Evolutionary conservation across 768 basidiomycete genomes (phyloP).

Genomic region (Trametes coccinea): DNA sequence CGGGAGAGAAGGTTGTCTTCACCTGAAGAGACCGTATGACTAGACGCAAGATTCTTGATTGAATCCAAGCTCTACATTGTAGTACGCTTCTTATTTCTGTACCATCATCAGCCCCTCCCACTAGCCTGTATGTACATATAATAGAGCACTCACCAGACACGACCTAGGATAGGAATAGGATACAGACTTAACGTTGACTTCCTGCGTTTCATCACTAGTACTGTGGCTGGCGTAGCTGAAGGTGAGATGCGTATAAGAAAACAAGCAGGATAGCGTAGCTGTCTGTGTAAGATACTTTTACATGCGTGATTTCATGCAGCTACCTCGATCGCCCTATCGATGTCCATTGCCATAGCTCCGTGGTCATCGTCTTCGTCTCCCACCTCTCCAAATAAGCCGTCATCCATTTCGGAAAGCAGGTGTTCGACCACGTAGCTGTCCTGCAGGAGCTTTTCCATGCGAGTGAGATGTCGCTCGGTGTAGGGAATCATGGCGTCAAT

Average conservation of each 20-base stretch:
- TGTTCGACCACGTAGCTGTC: slow-evolving; percentile 97
- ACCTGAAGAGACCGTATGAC: slow-evolving; percentile 7
- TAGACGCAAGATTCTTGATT: no score
- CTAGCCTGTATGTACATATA: not conserved
- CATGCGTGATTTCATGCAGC: slow-evolving; percentile 8
- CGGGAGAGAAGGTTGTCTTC: slow-evolving; percentile 72
- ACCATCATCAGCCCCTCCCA: no score
- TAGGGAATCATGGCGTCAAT: slow-evolving; percentile 90
- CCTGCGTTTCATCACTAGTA: no score
- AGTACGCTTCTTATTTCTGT: no score
- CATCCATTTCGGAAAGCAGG: slow-evolving; percentile 84
- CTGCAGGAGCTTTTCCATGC: slow-evolving; percentile 85
- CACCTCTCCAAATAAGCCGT: slow-evolving; percentile 57
- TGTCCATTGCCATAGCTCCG: slow-evolving; percentile 11
- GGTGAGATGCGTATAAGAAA: not conserved
- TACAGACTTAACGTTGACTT: no score
- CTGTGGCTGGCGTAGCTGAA: no score
- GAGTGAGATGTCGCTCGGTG: slow-evolving; percentile 86
- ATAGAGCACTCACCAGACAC: slow-evolving; percentile 6
- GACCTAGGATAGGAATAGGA: not conserved
- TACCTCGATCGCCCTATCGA: slow-evolving; percentile 16
- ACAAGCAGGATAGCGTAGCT: not conserved
- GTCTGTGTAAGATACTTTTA: slow-evolving; percentile 12
- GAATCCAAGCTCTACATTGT: no score
- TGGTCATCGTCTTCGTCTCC: slow-evolving; percentile 45